phyloP scores from a whole-genome alignment of 2,329 filamentous ascomycete genomes.

The Coniochaeta ligniaria region DNA sequence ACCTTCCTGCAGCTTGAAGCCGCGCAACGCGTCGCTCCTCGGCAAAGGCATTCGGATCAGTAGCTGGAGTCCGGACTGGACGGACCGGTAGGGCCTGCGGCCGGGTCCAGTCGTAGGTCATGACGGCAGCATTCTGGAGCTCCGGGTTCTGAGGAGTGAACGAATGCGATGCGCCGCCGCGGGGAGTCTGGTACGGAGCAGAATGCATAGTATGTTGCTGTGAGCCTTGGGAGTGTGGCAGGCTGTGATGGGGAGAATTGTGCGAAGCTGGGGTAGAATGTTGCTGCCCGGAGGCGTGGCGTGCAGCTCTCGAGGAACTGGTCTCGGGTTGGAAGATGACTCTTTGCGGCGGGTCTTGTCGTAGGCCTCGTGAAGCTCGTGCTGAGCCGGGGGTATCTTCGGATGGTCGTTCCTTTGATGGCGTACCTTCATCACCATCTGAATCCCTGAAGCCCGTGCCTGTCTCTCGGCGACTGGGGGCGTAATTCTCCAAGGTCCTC shows the following conservation, averaged over 20 bases:
- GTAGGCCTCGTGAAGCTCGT: constrained; percentile 56
- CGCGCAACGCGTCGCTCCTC: constrained; percentile 42
- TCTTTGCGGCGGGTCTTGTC: constrained; percentile 78
- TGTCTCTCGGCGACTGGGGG: constrained; percentile 27
- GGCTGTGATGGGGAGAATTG: constrained; percentile 17
- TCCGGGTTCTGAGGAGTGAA: constrained; percentile 50
- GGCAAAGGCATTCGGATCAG: constrained; percentile 62
- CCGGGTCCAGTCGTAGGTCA: constrained; percentile 62
- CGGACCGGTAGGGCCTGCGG: constrained; percentile 57
- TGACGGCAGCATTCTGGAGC: constrained; percentile 51
- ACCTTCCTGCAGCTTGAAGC: constrained; percentile 30
- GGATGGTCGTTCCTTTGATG: constrained; percentile 43
- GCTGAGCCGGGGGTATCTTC: constrained; percentile 42
- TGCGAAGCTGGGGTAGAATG: constrained; percentile 14
- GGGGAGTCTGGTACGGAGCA: constrained; percentile 13
- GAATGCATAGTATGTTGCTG: not conserved
- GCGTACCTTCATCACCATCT: constrained; percentile 53
- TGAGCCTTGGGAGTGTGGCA: constrained; percentile 9
- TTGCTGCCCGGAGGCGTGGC: constrained; percentile 46
- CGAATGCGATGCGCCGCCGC: constrained; percentile 34
- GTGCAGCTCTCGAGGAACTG: constrained; percentile 53
- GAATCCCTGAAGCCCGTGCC: constrained; percentile 40
- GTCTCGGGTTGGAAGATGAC: constrained; percentile 81
- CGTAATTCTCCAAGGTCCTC: constrained; percentile 71
- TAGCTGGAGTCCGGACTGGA: constrained; percentile 67